Evolutionary conservation across 2,329 filamentous ascomycete species (phyloP).

Genomic region (Ophiocordyceps sinensis): DNA sequence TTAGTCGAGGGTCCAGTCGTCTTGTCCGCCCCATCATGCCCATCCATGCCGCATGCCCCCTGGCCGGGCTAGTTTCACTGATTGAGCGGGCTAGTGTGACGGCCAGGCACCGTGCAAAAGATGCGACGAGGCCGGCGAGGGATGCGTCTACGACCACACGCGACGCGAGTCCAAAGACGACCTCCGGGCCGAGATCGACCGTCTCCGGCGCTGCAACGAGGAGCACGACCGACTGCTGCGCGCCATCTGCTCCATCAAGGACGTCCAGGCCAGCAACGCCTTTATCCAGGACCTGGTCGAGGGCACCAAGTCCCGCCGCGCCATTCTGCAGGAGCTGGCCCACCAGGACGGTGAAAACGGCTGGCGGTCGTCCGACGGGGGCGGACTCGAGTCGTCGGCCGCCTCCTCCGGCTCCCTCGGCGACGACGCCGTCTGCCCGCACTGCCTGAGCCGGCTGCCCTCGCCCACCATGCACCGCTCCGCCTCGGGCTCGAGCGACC

Average conservation of each 20-base stretch:
- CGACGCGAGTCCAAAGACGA: constrained; percentile 6
- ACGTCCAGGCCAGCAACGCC: not conserved
- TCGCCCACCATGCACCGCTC: not conserved
- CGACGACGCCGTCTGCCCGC: not conserved
- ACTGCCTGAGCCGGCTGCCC: not conserved
- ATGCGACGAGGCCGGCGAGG: constrained; percentile 1
- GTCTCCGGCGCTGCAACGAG: constrained; percentile 5
- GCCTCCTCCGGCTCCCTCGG: not conserved
- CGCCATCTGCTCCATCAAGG: not conserved
- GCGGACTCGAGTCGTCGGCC: not conserved
- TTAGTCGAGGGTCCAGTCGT: too few relatives aligned
- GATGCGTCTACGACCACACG: constrained; percentile 3
- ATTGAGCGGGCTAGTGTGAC: too few relatives aligned
- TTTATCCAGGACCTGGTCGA: not conserved
- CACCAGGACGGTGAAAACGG: not conserved
- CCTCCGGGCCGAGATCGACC: constrained; percentile 9
- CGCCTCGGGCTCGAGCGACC: not conserved
- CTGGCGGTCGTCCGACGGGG: not conserved
- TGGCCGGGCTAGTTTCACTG: not conserved
- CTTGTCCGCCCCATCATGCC: too few relatives aligned
- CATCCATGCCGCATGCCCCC: not conserved
- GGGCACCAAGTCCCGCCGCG: not conserved
- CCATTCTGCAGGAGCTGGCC: not conserved
- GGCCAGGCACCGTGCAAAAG: constrained; percentile 3
- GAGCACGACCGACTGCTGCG: not conserved